A percentile compares a stretch with the other conserved stretches of the same genome.
Conservation (phyloP, 208 protist species). For the Leishmania lainsoni region DNA sequence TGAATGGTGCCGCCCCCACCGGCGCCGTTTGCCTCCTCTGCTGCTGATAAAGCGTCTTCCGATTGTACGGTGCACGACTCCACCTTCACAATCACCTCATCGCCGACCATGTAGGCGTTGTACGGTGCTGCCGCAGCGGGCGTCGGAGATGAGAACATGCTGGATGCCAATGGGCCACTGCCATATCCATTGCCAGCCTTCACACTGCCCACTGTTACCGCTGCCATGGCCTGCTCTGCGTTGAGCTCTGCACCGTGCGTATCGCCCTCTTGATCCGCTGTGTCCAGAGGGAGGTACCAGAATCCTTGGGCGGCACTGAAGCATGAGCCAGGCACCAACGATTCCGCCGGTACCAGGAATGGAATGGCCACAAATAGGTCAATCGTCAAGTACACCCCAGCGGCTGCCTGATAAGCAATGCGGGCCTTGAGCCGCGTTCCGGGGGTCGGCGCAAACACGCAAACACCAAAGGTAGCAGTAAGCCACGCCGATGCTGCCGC, state of each 20-base stretch:
- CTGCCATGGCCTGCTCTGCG: not conserved
- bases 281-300: conserved; percentile 81
- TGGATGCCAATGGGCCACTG: not conserved
- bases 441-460: conserved; percentile 58
- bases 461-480: conserved; percentile 62
- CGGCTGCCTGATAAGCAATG: conserved; percentile 47
- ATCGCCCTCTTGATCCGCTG: conserved; percentile 35
- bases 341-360: conserved; percentile 55
- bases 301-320: conserved; percentile 43
- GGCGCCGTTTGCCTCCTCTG: conserved; percentile 1
- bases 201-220: not conserved
- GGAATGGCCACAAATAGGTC: conserved; percentile 67
- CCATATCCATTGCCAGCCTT: not conserved
- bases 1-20: conserved; percentile 4
- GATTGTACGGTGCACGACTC: conserved; percentile 47
- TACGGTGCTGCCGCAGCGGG: conserved; percentile 15
- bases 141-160: conserved; percentile 59
- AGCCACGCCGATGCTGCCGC: conserved; percentile 76
- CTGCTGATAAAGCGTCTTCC: conserved; percentile 13
- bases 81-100: conserved; percentile 75
- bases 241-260: conserved; percentile 9
- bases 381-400: conserved; percentile 58
- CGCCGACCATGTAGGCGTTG: conserved; percentile 70
- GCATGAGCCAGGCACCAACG: conserved; percentile 55
- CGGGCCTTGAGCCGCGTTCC: conserved; percentile 60